These are phyloP conservation scores for Phytophthora quininea DNA, from an alignment of 352 stramenopile species.

Conservation along the genomic window DNA sequence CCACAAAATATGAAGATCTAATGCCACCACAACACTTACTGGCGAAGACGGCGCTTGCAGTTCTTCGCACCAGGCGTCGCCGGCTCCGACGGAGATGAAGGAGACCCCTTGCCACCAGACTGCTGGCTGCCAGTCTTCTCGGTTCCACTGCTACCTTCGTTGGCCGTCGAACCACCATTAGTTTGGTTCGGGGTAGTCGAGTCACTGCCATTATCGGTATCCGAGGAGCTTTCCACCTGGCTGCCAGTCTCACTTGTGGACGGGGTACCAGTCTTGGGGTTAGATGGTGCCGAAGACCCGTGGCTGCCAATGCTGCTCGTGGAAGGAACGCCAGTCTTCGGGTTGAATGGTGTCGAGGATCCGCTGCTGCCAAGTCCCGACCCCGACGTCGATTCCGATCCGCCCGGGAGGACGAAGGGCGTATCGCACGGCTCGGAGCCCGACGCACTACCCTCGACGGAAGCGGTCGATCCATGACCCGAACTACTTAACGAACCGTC, in stretches of 20 bases:
- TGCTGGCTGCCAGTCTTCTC: conserved; percentile 20
- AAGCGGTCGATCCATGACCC: not conserved
- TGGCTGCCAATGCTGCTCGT: conserved; percentile 4
- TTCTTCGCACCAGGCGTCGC: conserved; percentile 9
- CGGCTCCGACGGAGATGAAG: conserved; percentile 17
- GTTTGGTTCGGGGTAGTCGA: conserved; percentile 17
- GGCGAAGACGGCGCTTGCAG: conserved; percentile 30
- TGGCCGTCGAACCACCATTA: conserved; percentile 5
- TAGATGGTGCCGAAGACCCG: conserved; percentile 4
- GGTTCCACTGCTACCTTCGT: conserved; percentile 2
- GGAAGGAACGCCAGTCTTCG: not conserved
- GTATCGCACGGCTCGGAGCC: conserved; percentile 10
- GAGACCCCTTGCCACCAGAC: conserved; percentile 3
- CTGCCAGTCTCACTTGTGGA: conserved; percentile 13
- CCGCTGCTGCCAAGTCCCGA: not conserved
- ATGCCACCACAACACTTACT: conserved; percentile 6
- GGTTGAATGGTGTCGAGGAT: not conserved
- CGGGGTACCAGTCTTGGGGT: conserved; percentile 1
- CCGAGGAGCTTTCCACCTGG: conserved; percentile 13
- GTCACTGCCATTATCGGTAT: conserved; percentile 14
- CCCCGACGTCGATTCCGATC: not conserved
- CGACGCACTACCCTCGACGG: conserved; percentile 7
- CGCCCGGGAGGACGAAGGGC: conserved; percentile 8
- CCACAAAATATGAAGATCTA: too few relatives aligned
- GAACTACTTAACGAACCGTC: conserved; percentile 1